Evolutionary conservation across 768 basidiomycete species (phyloP).

Genomic region (Phylloporus arenicola): DNA sequence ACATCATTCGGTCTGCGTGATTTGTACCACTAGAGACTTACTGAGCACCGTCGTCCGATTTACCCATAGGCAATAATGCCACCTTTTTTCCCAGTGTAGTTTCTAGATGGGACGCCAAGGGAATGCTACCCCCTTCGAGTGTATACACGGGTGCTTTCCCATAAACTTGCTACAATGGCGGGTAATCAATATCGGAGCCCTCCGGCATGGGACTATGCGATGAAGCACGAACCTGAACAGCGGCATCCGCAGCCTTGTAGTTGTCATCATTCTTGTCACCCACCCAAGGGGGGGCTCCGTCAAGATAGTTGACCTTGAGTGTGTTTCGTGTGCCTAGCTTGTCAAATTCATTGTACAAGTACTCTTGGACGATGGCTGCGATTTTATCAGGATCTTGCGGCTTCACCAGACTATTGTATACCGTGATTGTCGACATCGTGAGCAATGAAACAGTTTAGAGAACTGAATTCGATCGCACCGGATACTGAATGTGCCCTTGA

Average conservation of each 20-base stretch:
- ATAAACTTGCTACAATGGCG: neutral
- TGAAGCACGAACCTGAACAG: conserved; percentile 34
- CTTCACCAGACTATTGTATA: conserved; percentile 53
- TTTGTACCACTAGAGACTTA: conserved; percentile 31
- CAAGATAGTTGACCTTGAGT: conserved; percentile 54
- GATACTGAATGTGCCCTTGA: conserved; percentile 56
- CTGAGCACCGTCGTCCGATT: conserved; percentile 91
- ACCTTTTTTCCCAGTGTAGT: conserved; percentile 78
- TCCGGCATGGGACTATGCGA: neutral
- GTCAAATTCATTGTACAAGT: conserved; percentile 68
- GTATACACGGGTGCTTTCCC: conserved; percentile 43
- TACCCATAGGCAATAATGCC: conserved; percentile 80
- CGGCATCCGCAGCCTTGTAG: conserved; percentile 74
- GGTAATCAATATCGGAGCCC: neutral
- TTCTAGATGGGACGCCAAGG: conserved; percentile 83
- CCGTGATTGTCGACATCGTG: neutral
- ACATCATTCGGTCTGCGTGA: neutral
- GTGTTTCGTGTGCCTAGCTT: conserved; percentile 78
- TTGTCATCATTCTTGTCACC: conserved; percentile 80
- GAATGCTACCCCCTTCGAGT: conserved; percentile 84
- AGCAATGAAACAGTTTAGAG: neutral
- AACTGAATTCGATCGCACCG: conserved; percentile 25
- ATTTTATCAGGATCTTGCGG: conserved; percentile 65
- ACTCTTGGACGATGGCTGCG: conserved; percentile 57
- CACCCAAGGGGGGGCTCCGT: conserved; percentile 83